Evolutionary conservation across 2,329 filamentous ascomycete genomes (phyloP).

Genomic region (Penicillium sp.): DNA sequence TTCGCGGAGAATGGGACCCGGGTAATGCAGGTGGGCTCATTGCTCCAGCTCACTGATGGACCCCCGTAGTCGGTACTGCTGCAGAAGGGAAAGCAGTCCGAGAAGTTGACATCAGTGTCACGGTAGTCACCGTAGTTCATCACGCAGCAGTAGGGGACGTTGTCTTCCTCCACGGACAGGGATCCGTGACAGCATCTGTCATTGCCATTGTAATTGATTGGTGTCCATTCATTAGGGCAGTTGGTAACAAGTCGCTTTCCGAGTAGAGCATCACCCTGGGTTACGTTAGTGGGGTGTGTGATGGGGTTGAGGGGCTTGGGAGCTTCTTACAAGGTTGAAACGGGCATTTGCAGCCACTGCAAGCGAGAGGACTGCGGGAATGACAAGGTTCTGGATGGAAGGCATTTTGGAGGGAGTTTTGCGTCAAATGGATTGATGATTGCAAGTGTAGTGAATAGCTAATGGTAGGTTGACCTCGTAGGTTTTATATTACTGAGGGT

Average conservation of each 20-base stretch:
- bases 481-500: background rate
- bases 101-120: background rate
- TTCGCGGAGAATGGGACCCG: background rate
- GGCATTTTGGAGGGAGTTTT: background rate
- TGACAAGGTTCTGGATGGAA: background rate
- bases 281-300: background rate
- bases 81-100: slow-evolving; percentile 4
- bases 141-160: background rate
- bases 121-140: background rate
- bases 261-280: background rate
- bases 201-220: background rate
- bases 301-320: no score
- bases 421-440: background rate
- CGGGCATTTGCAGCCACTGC: background rate
- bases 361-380: background rate
- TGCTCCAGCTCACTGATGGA: background rate
- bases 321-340: background rate
- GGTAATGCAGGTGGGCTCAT: background rate
- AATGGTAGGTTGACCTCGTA: background rate
- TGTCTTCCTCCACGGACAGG: background rate
- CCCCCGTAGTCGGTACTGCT: background rate
- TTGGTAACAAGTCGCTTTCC: background rate
- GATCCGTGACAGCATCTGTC: background rate
- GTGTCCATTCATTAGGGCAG: slow-evolving; percentile 1
- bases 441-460: no score